Evolutionary conservation across 768 basidiomycete genomes (phyloP), one percentile per base, ranked within the genome.

Genomic region (Pleurotus giganteus): DNA sequence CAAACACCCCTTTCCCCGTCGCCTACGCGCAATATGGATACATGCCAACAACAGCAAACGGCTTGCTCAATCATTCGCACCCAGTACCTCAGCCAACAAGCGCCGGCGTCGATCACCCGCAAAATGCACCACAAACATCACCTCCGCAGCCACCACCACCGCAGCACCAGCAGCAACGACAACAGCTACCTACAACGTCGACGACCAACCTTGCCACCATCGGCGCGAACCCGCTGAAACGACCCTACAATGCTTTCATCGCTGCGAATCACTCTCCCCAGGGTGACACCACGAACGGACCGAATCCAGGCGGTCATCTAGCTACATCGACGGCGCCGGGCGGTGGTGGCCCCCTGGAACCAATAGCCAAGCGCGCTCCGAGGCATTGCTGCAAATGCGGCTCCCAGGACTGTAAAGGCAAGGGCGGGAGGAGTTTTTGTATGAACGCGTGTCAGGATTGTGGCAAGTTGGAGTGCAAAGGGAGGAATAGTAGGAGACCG

Each of bases 381-480:
- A 58, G 89, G 36, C 90, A 91, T 63, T 92, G 89, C 61, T 86
- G 85, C 66, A 92, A 92, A 71, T 91, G 89, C 54, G 89, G 89
- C 13, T 84, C 82, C 34, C 83, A 86, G 68, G 83, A 88, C 21
- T 92, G 89, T 67, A 91, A 91, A 65, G 89, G 89, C 46, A 91
- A 91, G 61, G 89, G 89, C 2, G 89, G 89, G 3, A 74, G 88
- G 34, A 73, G 74, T 41, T 90, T 89, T 65, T 92, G 89, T 65
- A 73, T 72, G 61, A 90, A 84, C 65, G 73, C 82, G 37, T 91
- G 89, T 59, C 86, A 89, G 71, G 89, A 92, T 67, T 92, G 90
- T 65, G 87, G 88, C n/a, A 86, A 86, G 73, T 61, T 86, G 59
- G 85, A 88, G 13, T 92, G 89, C 63, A 84, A 78, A 61, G 89